Percentiles rank a stretch among this genome's conserved stretches.
Evolutionary conservation across 345 rosid species (phyloP).

Genomic region (Acer yangbiense): DNA sequence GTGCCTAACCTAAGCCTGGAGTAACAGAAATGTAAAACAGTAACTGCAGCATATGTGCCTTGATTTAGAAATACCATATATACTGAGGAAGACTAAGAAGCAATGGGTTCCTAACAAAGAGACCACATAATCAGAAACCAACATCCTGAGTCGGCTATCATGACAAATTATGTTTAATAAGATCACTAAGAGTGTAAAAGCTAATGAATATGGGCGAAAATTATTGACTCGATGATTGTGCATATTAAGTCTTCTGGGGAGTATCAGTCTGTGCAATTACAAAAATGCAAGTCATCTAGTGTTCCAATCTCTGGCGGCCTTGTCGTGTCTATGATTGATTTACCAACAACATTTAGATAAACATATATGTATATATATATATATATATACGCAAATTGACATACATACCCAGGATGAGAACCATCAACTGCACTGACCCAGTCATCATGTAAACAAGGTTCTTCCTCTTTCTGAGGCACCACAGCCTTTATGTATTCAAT

Average conservation of each 20-base stretch:
- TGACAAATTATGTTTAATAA: background rate
- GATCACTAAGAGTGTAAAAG: background rate
- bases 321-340: too few relatives aligned
- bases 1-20: too few relatives aligned
- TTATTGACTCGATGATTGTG: too few relatives aligned
- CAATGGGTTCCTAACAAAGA: background rate
- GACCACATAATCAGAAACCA: background rate
- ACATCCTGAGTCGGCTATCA: background rate
- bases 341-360: too few relatives aligned
- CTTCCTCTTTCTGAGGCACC: conserved; percentile 78
- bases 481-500: conserved; percentile 91
- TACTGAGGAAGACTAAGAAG: background rate
- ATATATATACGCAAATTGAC: too few relatives aligned
- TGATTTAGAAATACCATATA: background rate
- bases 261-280: too few relatives aligned
- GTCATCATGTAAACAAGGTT: conserved; percentile 84
- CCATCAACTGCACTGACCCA: conserved; percentile 97
- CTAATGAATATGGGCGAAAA: background rate
- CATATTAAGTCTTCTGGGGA: too few relatives aligned
- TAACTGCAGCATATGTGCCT: too few relatives aligned
- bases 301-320: too few relatives aligned
- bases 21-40: too few relatives aligned
- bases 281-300: too few relatives aligned
- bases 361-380: too few relatives aligned
- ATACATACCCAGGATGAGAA: conserved; percentile 61